These are phyloP conservation scores for Colletotrichum filicis DNA, from an alignment of 2,329 filamentous ascomycete species.

Conservation along the genomic window DNA sequence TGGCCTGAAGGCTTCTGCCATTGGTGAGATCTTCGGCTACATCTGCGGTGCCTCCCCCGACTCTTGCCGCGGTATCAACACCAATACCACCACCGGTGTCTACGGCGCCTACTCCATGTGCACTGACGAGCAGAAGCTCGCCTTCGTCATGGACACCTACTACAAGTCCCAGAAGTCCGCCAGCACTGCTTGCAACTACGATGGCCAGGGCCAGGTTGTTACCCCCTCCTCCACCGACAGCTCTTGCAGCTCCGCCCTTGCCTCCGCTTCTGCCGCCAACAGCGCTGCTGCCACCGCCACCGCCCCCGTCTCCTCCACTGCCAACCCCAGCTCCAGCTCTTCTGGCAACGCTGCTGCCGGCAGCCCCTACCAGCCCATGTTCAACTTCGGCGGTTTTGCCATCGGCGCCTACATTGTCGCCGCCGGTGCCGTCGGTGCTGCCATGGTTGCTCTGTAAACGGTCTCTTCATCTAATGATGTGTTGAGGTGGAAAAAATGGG, in stretches of 20 bases:
- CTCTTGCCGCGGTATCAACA: slow-evolving; percentile 75
- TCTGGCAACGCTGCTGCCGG: slow-evolving; percentile 35
- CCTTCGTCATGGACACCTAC: slow-evolving; percentile 80
- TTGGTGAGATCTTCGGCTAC: slow-evolving; percentile 76
- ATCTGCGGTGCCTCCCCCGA: slow-evolving; percentile 71
- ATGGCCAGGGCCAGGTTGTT: slow-evolving; percentile 71
- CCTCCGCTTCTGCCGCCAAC: slow-evolving; percentile 70
- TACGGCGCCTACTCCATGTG: slow-evolving; percentile 88
- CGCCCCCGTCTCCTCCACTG: slow-evolving; percentile 44
- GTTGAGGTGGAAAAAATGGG: slow-evolving; percentile 15
- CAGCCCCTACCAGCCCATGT: slow-evolving; percentile 51
- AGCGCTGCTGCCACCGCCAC: slow-evolving; percentile 59
- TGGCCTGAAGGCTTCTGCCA: slow-evolving; percentile 66
- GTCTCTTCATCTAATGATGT: not conserved
- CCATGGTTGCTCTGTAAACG: slow-evolving; percentile 64
- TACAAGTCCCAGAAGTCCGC: slow-evolving; percentile 67
- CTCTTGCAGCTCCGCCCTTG: slow-evolving; percentile 68
- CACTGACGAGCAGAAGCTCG: slow-evolving; percentile 74
- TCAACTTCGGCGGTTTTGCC: slow-evolving; percentile 59
- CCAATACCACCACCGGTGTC: slow-evolving; percentile 73
- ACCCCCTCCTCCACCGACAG: slow-evolving; percentile 56
- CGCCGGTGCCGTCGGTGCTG: slow-evolving; percentile 63
- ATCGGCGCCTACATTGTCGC: slow-evolving; percentile 63
- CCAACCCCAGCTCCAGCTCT: slow-evolving; percentile 37
- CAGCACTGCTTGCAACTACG: slow-evolving; percentile 75